A percentile compares a stretch with the other conserved stretches of the same genome.
Conservation (phyloP, 1,139 yeast species). For the Candida sp. region DNA sequence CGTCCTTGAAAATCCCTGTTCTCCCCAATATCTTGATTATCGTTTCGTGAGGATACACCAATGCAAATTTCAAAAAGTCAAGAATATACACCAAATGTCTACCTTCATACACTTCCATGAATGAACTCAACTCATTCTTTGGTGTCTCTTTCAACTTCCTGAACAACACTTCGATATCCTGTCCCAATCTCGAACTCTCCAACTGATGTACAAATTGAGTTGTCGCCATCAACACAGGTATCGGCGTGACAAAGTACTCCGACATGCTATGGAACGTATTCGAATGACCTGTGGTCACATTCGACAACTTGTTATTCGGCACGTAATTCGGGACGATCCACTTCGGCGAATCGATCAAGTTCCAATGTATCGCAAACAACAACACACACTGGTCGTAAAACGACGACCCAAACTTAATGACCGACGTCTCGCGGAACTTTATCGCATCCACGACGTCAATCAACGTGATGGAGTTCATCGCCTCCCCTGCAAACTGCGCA, state of each 20-base stretch:
- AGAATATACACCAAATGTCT: slow-evolving; percentile 25
- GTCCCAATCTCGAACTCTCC: slow-evolving; percentile 12
- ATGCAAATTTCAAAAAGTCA: slow-evolving; percentile 32
- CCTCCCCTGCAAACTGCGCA: slow-evolving; percentile 25
- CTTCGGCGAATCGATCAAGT: slow-evolving; percentile 24
- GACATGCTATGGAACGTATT: slow-evolving; percentile 27
- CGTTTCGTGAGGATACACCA: slow-evolving; percentile 39
- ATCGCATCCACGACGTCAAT: slow-evolving; percentile 26
- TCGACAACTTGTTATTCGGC: slow-evolving; percentile 20
- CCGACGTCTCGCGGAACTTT: slow-evolving; percentile 18
- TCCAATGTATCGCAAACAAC: slow-evolving; percentile 31
- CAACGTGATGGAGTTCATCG: slow-evolving; percentile 22
- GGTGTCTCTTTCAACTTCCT: slow-evolving; percentile 16
- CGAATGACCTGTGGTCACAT: slow-evolving; percentile 27
- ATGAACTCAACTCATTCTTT: slow-evolving; percentile 27
- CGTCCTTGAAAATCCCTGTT: slow-evolving; percentile 19
- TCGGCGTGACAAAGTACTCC: slow-evolving; percentile 31
- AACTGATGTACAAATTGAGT: slow-evolving; percentile 18
- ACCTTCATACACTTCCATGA: slow-evolving; percentile 41
- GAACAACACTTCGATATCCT: slow-evolving; percentile 19
- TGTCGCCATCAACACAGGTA: slow-evolving; percentile 14
- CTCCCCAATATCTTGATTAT: slow-evolving; percentile 18
- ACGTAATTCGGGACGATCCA: slow-evolving; percentile 31
- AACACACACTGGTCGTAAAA: slow-evolving; percentile 33
- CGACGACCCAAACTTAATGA: slow-evolving; percentile 19